A percentile compares a stretch with the other conserved stretches of the same genome.
Evolutionary conservation across 2,329 filamentous ascomycete species (phyloP).

Genomic region (Penicillium sp.): DNA sequence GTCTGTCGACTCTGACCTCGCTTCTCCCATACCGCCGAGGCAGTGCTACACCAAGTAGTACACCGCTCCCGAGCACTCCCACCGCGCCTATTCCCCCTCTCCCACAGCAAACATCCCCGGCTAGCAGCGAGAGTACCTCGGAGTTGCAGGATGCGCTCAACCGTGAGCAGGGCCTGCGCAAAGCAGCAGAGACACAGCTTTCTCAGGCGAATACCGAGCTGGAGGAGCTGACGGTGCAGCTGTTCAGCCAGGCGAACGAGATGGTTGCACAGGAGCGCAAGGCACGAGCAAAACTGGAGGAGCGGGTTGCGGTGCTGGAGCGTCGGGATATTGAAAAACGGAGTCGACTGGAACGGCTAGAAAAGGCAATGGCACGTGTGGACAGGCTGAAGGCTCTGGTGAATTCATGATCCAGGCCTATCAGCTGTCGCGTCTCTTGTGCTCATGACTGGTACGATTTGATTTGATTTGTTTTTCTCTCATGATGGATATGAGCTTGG

Average conservation of each 20-base stretch:
- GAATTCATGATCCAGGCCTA: conserved; percentile 25
- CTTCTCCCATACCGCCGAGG: conserved; percentile 40
- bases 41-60: conserved; percentile 32
- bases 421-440: background rate
- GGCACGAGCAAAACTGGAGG: conserved; percentile 53
- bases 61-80: conserved; percentile 25
- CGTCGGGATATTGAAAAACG: conserved; percentile 50
- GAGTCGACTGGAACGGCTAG: conserved; percentile 53
- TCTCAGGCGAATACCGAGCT: conserved; percentile 57
- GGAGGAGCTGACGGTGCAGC: conserved; percentile 58
- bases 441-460: conserved; percentile 6
- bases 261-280: conserved; percentile 63
- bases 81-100: conserved; percentile 6
- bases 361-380: conserved; percentile 56
- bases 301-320: conserved; percentile 48
- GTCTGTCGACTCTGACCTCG: conserved; percentile 40
- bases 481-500: conserved; percentile 10
- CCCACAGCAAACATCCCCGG: conserved; percentile 18
- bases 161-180: conserved; percentile 54
- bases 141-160: conserved; percentile 55
- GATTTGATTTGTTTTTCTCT: conserved; percentile 1
- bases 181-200: conserved; percentile 57
- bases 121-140: conserved; percentile 28
- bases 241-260: conserved; percentile 64
- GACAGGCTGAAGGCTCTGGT: conserved; percentile 58